Evolutionary conservation across 805 yeast species (phyloP).

Genomic region (Candida argentea): DNA sequence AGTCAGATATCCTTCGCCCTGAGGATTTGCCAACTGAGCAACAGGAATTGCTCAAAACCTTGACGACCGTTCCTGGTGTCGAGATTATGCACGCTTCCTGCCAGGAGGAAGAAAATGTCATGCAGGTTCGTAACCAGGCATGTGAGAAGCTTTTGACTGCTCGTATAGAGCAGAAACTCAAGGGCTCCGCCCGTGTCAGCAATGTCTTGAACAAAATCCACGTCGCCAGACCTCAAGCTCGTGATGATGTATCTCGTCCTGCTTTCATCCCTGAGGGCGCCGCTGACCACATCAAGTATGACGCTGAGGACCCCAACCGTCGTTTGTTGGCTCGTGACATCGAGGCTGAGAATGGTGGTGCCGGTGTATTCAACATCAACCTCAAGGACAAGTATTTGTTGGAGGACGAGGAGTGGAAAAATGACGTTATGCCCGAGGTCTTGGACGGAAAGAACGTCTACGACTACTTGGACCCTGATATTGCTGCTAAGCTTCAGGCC

Average conservation of each 20-base stretch:
- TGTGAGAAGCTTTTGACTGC: conserved; percentile 94
- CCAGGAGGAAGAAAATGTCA: conserved; percentile 86
- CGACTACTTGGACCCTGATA: conserved; percentile 95
- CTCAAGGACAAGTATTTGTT: conserved; percentile 84
- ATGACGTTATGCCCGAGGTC: conserved; percentile 94
- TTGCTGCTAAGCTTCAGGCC: conserved; percentile 85
- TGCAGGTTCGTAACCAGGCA: conserved; percentile 93
- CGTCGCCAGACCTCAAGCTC: conserved; percentile 78
- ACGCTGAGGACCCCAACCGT: conserved; percentile 72
- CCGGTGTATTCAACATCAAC: conserved; percentile 94
- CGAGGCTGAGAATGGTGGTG: conserved; percentile 95
- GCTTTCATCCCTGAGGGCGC: conserved; percentile 78
- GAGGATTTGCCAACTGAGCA: conserved; percentile 76
- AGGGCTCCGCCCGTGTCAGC: conserved; percentile 81
- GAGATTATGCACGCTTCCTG: conserved; percentile 93
- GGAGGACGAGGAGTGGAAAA: conserved; percentile 97
- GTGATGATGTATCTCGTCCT: conserved; percentile 78
- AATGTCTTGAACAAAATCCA: conserved; percentile 92
- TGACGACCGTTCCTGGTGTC: conserved; percentile 64
- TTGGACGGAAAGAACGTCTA: conserved; percentile 93
- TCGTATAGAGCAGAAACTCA: conserved; percentile 92
- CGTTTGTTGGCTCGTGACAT: conserved; percentile 76
- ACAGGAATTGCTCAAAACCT: conserved; percentile 58
- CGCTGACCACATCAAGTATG: conserved; percentile 52
- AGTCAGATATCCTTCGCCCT: conserved; percentile 79